These are phyloP conservation scores for Xylaria longipes DNA, from an alignment of 495 filamentous ascomycete genomes.

Conservation along the genomic window DNA sequence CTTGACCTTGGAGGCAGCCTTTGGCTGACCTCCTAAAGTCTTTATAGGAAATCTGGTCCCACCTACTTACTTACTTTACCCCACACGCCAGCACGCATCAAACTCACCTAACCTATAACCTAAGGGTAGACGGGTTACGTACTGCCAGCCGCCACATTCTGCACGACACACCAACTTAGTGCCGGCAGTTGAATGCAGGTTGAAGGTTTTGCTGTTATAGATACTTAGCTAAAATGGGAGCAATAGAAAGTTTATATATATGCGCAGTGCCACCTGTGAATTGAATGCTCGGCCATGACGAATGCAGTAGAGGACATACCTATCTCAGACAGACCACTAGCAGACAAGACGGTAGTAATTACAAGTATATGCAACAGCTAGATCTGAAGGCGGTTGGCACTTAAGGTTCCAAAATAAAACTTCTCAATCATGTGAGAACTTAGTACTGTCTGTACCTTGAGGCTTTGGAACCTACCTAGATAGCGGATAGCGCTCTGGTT, in stretches of 20 bases:
- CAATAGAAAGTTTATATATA: neutral
- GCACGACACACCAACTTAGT: too few relatives aligned
- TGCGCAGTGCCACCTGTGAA: neutral
- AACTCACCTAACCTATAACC: neutral
- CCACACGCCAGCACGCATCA: neutral
- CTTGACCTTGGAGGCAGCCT: conserved; percentile 6
- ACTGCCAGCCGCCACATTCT: neutral
- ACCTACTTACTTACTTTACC: neutral
- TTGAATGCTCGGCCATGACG: neutral
- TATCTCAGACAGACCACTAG: too few relatives aligned
- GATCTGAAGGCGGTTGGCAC: too few relatives aligned
- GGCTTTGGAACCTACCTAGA: too few relatives aligned
- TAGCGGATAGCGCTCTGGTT: too few relatives aligned
- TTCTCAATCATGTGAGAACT: too few relatives aligned
- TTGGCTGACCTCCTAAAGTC: conserved; percentile 7
- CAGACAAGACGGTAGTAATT: too few relatives aligned
- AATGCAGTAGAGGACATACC: neutral
- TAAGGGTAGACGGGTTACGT: neutral
- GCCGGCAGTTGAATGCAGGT: neutral
- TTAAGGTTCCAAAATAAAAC: too few relatives aligned
- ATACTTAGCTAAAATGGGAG: neutral
- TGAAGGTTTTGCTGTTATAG: neutral
- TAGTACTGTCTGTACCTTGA: too few relatives aligned
- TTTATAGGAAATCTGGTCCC: neutral
- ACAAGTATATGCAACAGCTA: too few relatives aligned